Evolutionary conservation across 1,284 basidiomycete species (phyloP).

Genomic region (Fomitopsis pinicola): DNA sequence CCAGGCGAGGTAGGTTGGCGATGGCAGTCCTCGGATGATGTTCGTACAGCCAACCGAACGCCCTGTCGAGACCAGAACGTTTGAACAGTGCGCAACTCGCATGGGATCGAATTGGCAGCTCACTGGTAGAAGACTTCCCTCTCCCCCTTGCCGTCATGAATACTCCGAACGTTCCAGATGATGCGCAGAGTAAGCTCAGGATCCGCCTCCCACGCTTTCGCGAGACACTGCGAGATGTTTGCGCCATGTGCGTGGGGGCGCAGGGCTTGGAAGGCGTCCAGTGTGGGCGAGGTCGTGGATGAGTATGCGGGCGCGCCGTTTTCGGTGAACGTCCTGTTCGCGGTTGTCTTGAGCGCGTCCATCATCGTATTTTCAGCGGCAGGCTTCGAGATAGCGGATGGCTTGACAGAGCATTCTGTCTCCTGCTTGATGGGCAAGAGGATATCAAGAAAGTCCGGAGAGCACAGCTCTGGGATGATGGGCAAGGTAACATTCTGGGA

Average conservation of each 20-base stretch:
- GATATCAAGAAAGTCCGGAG: constrained; percentile 32
- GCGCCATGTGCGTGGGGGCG: constrained; percentile 18
- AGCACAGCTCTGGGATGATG: background rate
- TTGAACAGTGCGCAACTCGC: background rate
- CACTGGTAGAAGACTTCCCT: constrained; percentile 51
- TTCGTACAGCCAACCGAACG: constrained; percentile 58
- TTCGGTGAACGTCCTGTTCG: constrained; percentile 39
- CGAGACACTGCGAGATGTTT: constrained; percentile 32
- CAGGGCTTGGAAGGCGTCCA: constrained; percentile 49
- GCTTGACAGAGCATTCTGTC: background rate
- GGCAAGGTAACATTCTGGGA: background rate
- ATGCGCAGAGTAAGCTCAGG: constrained; percentile 47
- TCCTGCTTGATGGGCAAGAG: constrained; percentile 34
- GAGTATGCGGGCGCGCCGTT: constrained; percentile 43
- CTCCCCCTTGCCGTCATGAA: constrained; percentile 57
- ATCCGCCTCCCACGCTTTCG: constrained; percentile 49
- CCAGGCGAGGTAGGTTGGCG: constrained; percentile 37
- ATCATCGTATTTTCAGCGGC: constrained; percentile 42
- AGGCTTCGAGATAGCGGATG: background rate
- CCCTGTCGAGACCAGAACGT: constrained; percentile 26
- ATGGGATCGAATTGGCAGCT: constrained; percentile 11
- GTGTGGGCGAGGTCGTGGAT: constrained; percentile 42
- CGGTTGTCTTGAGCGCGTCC: constrained; percentile 38
- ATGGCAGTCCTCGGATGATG: constrained; percentile 63
- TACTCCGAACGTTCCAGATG: constrained; percentile 59